phyloP scores from a whole-genome alignment of 1,139 yeast species.

The Debaryomycetaceae sp. region DNA sequence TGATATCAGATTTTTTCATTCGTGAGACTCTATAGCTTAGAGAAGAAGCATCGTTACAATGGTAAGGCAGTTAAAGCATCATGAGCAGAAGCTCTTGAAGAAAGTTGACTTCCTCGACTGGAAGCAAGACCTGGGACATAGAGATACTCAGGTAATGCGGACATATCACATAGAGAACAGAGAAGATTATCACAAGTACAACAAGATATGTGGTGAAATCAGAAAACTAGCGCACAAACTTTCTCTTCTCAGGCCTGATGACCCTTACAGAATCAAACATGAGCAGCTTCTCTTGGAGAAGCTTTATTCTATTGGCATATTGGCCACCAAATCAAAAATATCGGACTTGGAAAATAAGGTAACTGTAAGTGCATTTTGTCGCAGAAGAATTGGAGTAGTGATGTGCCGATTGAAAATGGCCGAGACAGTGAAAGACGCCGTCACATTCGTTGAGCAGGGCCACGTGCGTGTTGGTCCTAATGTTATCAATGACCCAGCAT shows the following conservation, averaged over 20 bases:
- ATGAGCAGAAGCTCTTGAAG: conserved; percentile 89
- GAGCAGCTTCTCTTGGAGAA: conserved; percentile 86
- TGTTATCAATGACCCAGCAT: conserved; percentile 93
- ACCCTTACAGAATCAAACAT: conserved; percentile 81
- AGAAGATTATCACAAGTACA: conserved; percentile 93
- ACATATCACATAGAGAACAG: conserved; percentile 91
- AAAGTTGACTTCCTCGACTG: conserved; percentile 97
- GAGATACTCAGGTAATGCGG: conserved; percentile 94
- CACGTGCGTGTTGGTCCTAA: conserved; percentile 97
- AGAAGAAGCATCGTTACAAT: conserved; percentile 30
- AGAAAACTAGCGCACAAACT: conserved; percentile 83
- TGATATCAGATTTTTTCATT: not conserved
- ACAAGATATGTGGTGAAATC: conserved; percentile 86
- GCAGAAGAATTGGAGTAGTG: conserved; percentile 90
- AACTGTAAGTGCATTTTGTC: conserved; percentile 87
- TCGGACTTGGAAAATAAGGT: conserved; percentile 89
- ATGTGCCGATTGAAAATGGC: conserved; percentile 97
- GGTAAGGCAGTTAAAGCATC: conserved; percentile 92
- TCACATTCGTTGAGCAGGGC: conserved; percentile 91
- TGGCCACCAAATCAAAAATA: conserved; percentile 83
- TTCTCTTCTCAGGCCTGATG: conserved; percentile 79
- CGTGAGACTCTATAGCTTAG: not conserved
- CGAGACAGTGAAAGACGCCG: conserved; percentile 82
- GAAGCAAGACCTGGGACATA: conserved; percentile 94
- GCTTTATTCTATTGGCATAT: conserved; percentile 80